phyloP scores from a whole-genome alignment of 305 asterid species.

The Fraxinus floribunda region DNA sequence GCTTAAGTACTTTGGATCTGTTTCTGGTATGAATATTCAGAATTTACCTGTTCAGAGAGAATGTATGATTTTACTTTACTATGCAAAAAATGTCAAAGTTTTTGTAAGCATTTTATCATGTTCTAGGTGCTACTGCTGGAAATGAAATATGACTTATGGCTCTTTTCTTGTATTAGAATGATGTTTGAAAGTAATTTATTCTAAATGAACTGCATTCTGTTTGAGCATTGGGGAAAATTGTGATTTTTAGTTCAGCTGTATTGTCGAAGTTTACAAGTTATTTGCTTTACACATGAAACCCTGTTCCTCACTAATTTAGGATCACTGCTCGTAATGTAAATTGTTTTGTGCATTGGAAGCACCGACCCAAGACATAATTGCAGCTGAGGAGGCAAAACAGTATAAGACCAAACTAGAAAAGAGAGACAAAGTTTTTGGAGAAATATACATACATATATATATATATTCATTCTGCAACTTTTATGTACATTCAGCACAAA shows the following conservation, averaged over 20 bases:
- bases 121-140: background rate
- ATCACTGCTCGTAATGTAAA: background rate
- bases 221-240: background rate
- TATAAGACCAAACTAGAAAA: background rate
- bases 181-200: background rate
- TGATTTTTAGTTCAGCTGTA: background rate
- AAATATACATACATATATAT: background rate
- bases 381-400: background rate
- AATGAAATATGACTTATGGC: background rate
- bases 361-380: background rate
- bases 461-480: conserved; percentile 9
- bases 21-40: background rate
- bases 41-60: background rate
- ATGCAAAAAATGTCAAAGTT: background rate
- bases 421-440: background rate
- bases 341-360: background rate
- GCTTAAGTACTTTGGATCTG: background rate
- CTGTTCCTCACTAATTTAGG: background rate
- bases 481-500: conserved; percentile 12
- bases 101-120: background rate
- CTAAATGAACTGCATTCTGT: background rate
- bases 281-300: background rate
- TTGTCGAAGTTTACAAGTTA: background rate
- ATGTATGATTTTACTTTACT: background rate
- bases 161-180: background rate